These are phyloP conservation scores for Lophiostoma macrostomum DNA, from an alignment of 495 filamentous ascomycete species.

Conservation along the genomic window DNA sequence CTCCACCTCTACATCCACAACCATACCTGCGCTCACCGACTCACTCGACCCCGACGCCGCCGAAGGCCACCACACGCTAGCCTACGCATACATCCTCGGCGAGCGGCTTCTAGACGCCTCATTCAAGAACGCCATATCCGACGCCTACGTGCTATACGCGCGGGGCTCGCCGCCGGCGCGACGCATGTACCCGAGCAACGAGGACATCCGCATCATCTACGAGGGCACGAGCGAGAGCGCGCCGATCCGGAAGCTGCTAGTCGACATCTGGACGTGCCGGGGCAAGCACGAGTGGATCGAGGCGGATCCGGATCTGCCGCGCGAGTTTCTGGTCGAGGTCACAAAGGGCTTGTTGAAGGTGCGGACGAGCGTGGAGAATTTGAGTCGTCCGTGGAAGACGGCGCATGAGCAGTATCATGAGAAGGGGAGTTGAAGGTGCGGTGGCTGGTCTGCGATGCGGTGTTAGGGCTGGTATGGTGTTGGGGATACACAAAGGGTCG, in stretches of 20 bases:
- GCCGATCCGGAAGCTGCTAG: conserved; percentile 13
- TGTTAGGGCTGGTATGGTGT: too few species aligned
- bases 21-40: too few species aligned
- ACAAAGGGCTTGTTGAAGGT: conserved; percentile 14
- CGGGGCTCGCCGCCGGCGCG: not conserved
- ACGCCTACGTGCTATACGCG: conserved; percentile 20
- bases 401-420: conserved; percentile 22
- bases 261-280: conserved; percentile 23
- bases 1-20: too few species aligned
- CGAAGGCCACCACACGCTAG: conserved; percentile 9
- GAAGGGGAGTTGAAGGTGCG: too few species aligned
- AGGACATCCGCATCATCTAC: conserved; percentile 22
- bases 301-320: conserved; percentile 9
- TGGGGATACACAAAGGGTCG: too few species aligned
- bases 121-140: conserved; percentile 19
- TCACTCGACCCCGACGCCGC: not conserved
- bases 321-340: conserved; percentile 14
- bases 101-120: conserved; percentile 13
- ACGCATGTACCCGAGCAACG: conserved; percentile 16
- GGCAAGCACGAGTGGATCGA: conserved; percentile 25
- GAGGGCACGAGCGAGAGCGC: conserved; percentile 10
- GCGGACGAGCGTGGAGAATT: conserved; percentile 1
- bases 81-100: conserved; percentile 22
- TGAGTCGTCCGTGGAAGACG: conserved; percentile 17
- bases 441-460: too few species aligned